Percentiles rank a stretch among this genome's conserved stretches.
These are phyloP conservation scores for Gaultheria prostrata DNA, from an alignment of 148 eudicot species.

Conservation along the genomic window DNA sequence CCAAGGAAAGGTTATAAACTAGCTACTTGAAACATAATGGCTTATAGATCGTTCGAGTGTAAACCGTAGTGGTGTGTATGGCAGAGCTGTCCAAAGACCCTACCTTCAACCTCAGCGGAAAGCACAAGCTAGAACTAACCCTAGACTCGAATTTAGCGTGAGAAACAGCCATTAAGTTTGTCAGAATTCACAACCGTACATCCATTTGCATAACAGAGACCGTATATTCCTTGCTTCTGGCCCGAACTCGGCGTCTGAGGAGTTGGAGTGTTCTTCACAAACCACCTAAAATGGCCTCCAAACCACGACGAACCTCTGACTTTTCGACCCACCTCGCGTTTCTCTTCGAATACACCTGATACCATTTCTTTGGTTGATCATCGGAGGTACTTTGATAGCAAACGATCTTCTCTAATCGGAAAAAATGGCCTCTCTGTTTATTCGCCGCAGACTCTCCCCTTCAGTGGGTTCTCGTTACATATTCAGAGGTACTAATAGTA, in stretches of 20 bases:
- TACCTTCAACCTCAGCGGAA: too few relatives aligned
- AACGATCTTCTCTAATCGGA: background rate
- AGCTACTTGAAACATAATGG: too few relatives aligned
- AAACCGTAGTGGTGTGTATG: too few relatives aligned
- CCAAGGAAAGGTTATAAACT: too few relatives aligned
- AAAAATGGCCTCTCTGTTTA: slow-evolving; percentile 46
- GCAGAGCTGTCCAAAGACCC: too few relatives aligned
- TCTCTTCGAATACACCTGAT: background rate
- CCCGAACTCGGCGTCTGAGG: slow-evolving; percentile 12
- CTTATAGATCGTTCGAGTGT: too few relatives aligned
- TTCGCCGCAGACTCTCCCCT: slow-evolving; percentile 46
- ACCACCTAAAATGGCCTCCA: background rate
- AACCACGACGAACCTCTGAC: background rate
- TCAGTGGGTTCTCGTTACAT: slow-evolving; percentile 12
- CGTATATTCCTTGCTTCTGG: background rate
- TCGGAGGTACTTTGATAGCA: background rate
- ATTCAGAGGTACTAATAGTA: slow-evolving; percentile 32
- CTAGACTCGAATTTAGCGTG: too few relatives aligned
- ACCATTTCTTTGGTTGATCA: background rate
- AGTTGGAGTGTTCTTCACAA: background rate
- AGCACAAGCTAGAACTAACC: too few relatives aligned
- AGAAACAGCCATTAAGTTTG: too few relatives aligned
- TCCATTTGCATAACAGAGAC: background rate
- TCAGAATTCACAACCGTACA: too few relatives aligned
- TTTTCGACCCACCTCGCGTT: slow-evolving; percentile 13